Evolutionary conservation across 164 flowering plant species (phyloP).

Genomic region (Platanus orientalis): DNA sequence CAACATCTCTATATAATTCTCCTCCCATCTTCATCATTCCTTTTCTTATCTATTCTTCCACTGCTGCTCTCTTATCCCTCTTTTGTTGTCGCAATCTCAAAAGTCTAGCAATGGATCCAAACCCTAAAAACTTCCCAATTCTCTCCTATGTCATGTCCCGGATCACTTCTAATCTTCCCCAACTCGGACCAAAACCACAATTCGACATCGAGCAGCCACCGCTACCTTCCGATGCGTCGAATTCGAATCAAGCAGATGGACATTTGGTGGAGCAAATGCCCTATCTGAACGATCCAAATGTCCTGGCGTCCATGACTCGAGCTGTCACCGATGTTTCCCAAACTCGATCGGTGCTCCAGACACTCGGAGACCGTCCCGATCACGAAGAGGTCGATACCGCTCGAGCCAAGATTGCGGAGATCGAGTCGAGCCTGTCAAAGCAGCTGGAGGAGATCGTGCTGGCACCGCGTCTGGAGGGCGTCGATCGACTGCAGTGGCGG

Average conservation of each 20-base stretch:
- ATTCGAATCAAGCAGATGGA: neutral
- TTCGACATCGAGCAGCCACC: slow-evolving; percentile 43
- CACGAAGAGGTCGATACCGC: slow-evolving; percentile 65
- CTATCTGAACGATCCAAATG: slow-evolving; percentile 29
- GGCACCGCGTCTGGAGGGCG: slow-evolving; percentile 30
- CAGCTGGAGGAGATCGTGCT: slow-evolving; percentile 46
- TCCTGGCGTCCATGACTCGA: slow-evolving; percentile 40
- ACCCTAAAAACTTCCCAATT: slow-evolving; percentile 53
- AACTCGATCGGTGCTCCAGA: slow-evolving; percentile 45
- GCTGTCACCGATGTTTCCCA: slow-evolving; percentile 61
- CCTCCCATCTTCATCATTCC: too few relatives aligned
- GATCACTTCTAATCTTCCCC: slow-evolving; percentile 18
- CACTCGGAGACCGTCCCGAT: slow-evolving; percentile 64
- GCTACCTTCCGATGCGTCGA: slow-evolving; percentile 5
- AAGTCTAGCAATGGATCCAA: slow-evolving; percentile 51
- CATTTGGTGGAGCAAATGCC: slow-evolving; percentile 38
- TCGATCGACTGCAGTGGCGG: slow-evolving; percentile 40
- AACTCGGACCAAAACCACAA: slow-evolving; percentile 16
- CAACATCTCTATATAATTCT: too few relatives aligned
- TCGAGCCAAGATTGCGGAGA: slow-evolving; percentile 31
- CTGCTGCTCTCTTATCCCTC: too few relatives aligned
- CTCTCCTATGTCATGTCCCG: slow-evolving; percentile 64
- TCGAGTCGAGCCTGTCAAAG: slow-evolving; percentile 35
- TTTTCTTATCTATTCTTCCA: too few relatives aligned
- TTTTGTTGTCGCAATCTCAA: too few relatives aligned